Evolutionary conservation across 768 basidiomycete species (phyloP), one percentile per base, ranked within the genome.

Genomic region (Xerocomus spinulosus): DNA sequence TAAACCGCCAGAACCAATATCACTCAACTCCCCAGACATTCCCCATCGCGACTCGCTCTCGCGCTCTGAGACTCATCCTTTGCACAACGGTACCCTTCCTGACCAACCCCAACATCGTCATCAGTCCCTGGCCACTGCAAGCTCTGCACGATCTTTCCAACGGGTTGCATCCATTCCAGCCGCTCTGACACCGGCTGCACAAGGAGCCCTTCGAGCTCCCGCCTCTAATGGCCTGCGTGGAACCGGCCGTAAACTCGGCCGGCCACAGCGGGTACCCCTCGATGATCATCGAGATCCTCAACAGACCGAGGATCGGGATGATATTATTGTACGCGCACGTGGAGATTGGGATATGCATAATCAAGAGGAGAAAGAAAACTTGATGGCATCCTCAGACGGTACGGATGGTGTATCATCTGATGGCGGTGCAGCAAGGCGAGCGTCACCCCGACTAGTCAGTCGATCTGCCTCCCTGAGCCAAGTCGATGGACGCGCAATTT

Each of bases 141-240:
- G 14, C 10, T 46, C 65, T 6, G 58, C 69, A 9, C 76, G 87
- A 42, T 78, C 79, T 6, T 82, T 89, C 57, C 77, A 81, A 52
- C 83, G 87, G 52, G 76, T 80, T 32, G 73, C 77, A 3, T 90
- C 87, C 9, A 82, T 79, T 24, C 80, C 85, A 9, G 69, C 74
- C 43, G 58, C 59, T 30, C 58, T 57, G 39, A 71, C 62, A 3
- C 67, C 58, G 14, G 66, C 56, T 10, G 51, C 67, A 2, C 65
- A 64, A 49, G 48, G 61, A 17, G 44, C 66, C 23, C 49, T 56
- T 21, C 60, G 67, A 35, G 64, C 57, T 2, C 68, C 66, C 4
- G 34, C 51, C 14, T 69, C 66, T 5, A 70, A 53, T 21, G 63
- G 69, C 8, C 58, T 69, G 17, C 69, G 66, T 34, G 55, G 66